Percentiles rank a stretch among this genome's conserved stretches.
phyloP scores from a whole-genome alignment of 2,329 filamentous ascomycete genomes.

The Apiospora saccharicola region DNA sequence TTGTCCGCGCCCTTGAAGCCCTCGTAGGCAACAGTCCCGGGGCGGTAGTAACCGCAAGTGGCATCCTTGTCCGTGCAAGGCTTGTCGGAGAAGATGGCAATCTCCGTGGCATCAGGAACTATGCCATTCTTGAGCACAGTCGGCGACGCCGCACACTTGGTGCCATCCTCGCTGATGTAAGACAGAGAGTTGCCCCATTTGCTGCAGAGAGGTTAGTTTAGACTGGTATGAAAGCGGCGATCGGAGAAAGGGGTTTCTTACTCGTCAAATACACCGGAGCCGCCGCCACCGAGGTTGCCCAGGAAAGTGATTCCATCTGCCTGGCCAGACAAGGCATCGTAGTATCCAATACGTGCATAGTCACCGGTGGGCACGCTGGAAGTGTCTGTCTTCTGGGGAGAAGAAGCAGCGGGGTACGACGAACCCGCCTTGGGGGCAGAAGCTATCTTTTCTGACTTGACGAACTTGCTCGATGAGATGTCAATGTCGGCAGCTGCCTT shows the following conservation, averaged over 20 bases:
- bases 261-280: conserved; percentile 53
- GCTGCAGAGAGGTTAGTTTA: conserved; percentile 36
- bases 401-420: conserved; percentile 28
- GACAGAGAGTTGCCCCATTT: conserved; percentile 55
- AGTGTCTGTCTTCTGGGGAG: conserved; percentile 26
- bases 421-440: conserved; percentile 31
- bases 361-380: conserved; percentile 36
- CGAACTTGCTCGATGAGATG: conserved; percentile 27
- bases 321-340: conserved; percentile 50
- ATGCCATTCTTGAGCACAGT: conserved; percentile 48
- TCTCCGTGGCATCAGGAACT: conserved; percentile 54
- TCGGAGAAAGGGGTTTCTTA: conserved; percentile 39
- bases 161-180: conserved; percentile 53
- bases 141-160: conserved; percentile 46
- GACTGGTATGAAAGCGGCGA: neutral
- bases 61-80: conserved; percentile 45
- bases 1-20: conserved; percentile 76
- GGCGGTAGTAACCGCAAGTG: conserved; percentile 54
- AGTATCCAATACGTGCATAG: conserved; percentile 55
- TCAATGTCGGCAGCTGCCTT: neutral
- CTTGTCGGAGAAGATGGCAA: conserved; percentile 54
- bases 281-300: conserved; percentile 54
- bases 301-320: conserved; percentile 53
- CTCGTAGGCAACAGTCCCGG: conserved; percentile 57
- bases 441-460: conserved; percentile 29